phyloP scores from a whole-genome alignment of 2,329 filamentous ascomycete species.

The Fonsecaea pugnacius region DNA sequence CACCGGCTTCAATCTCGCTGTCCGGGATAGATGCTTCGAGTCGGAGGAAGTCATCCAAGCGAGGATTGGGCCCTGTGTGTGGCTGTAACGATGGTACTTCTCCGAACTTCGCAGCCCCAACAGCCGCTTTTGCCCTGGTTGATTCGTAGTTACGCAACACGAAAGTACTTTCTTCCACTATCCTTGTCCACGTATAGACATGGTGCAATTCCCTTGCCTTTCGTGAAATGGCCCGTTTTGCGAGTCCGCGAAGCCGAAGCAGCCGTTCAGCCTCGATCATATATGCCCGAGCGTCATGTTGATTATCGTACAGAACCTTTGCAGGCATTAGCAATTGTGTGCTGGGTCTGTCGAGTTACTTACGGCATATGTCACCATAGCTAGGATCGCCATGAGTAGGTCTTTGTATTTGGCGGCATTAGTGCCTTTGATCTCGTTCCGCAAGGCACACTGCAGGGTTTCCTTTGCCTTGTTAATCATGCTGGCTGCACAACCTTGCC shows the following conservation, averaged over 20 bases:
- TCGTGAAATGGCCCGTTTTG: conserved; percentile 44
- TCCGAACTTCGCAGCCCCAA: background rate
- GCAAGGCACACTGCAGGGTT: conserved; percentile 36
- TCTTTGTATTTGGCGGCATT: conserved; percentile 48
- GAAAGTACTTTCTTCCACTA: conserved; percentile 45
- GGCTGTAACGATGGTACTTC: background rate
- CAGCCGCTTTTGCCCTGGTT: conserved; percentile 20
- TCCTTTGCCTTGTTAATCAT: background rate
- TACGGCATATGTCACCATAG: conserved; percentile 44
- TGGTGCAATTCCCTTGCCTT: conserved; percentile 48
- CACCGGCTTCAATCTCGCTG: conserved; percentile 47
- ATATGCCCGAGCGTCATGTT: conserved; percentile 44
- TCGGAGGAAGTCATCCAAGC: conserved; percentile 48
- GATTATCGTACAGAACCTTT: conserved; percentile 24
- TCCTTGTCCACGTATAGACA: conserved; percentile 46
- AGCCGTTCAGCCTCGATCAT: conserved; percentile 47
- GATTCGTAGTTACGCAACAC: conserved; percentile 41
- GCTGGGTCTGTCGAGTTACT: conserved; percentile 10
- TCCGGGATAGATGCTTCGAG: conserved; percentile 44
- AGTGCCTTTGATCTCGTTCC: conserved; percentile 39
- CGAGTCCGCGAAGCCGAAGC: conserved; percentile 44
- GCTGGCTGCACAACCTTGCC: background rate
- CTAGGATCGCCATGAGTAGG: conserved; percentile 45
- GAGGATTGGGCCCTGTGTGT: conserved; percentile 37
- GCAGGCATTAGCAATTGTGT: background rate